A percentile compares a stretch with the other conserved stretches of the same genome.
phyloP scores from a whole-genome alignment of 305 asterid genomes.

The Stenogyne calaminthoides region DNA sequence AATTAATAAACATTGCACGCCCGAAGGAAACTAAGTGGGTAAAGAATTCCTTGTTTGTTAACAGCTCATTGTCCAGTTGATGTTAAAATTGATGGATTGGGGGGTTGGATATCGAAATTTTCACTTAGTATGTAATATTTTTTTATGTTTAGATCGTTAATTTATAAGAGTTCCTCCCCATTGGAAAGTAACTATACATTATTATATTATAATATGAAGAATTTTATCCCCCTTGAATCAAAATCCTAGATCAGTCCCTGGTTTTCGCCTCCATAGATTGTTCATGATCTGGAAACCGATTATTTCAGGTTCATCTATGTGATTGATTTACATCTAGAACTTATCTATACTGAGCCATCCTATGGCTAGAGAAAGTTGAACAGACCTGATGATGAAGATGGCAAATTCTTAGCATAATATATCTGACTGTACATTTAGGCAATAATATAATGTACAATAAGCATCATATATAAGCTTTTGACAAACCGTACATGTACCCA shows the following conservation, averaged over 20 bases:
- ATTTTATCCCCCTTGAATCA: background rate
- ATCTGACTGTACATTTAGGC: background rate
- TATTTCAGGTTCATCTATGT: background rate
- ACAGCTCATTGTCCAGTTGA: slow-evolving; percentile 2
- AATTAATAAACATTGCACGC: background rate
- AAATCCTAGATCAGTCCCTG: background rate
- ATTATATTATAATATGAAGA: background rate
- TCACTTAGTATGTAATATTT: background rate
- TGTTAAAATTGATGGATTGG: background rate
- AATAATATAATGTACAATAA: background rate
- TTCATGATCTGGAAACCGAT: background rate
- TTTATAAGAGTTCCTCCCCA: background rate
- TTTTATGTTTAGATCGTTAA: background rate
- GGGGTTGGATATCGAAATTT: background rate
- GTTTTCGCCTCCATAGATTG: background rate
- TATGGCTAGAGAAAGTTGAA: background rate
- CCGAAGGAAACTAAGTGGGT: background rate
- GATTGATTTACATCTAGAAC: background rate
- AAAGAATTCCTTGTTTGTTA: background rate
- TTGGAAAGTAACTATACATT: background rate
- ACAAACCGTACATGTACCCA: background rate
- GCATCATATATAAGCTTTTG: slow-evolving; percentile 1
- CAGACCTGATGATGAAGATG: background rate
- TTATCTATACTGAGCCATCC: background rate
- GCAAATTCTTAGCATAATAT: background rate